These are phyloP conservation scores for Pigoraptor vietnamica DNA, from an alignment of 78 protist species.

Conservation along the genomic window DNA sequence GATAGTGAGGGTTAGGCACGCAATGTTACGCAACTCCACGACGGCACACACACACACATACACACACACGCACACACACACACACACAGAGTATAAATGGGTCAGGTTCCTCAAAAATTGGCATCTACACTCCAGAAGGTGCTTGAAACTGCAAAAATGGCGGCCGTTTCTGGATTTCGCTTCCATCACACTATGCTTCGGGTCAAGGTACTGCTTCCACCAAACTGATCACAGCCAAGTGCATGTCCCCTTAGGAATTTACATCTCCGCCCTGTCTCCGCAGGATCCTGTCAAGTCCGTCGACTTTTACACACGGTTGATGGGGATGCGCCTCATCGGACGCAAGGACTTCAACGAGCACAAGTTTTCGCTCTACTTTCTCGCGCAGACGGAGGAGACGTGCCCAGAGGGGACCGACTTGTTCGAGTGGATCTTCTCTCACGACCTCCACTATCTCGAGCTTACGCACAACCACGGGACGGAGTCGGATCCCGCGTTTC, in stretches of 20 bases:
- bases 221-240: not conserved
- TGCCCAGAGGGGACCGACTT: not conserved
- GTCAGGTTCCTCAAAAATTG: too few relatives aligned
- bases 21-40: too few relatives aligned
- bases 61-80: too few relatives aligned
- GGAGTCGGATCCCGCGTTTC: conserved; percentile 9
- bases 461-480: conserved; percentile 55
- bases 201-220: not conserved
- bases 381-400: not conserved
- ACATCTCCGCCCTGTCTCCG: conserved; percentile 24
- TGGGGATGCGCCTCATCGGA: not conserved
- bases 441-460: not conserved
- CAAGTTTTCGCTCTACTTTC: conserved; percentile 2
- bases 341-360: not conserved
- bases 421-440: not conserved
- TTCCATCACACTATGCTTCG: not conserved
- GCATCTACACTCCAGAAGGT: not conserved
- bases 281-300: conserved; percentile 16
- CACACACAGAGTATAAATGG: too few relatives aligned
- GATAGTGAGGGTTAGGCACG: too few relatives aligned
- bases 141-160: not conserved
- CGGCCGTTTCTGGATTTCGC: not conserved
- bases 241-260: not conserved
- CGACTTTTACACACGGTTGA: conserved; percentile 7
- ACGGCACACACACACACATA: too few relatives aligned